Base-by-base conservation (phyloP, 352 stramenopile genomes). In the Aphanomyces cochlioides region DNA sequence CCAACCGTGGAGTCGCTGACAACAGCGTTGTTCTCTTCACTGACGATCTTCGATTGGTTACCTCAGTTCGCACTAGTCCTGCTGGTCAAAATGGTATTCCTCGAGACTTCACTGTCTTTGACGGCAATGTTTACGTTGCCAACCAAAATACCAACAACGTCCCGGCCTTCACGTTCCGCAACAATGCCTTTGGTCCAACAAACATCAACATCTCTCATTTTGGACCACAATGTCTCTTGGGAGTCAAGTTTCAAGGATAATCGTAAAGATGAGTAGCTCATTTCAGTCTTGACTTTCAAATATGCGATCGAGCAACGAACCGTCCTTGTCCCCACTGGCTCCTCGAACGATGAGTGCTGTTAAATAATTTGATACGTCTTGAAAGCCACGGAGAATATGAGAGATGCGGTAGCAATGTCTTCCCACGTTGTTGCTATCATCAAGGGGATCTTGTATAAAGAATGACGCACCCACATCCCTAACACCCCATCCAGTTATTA, bases 331-430 rank as follows among this genome's bases (percentile, higher is more conserved):
- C 15, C 74, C 75, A 72, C 81, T 90, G 2, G 28, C 28, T 5
- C 87, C 87, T 21, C 54, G 85, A 13, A 95, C 87, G 43, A 92
- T 93, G 17, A 95, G 70, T 12, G 87, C 83, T 0, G 82, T 92
- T 41, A 95, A 69, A 65, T 92, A 88, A 61, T 83, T 95, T 19
- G 92, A 73, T 61, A 90, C 90, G 72, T 95, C 85, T 0, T 86
- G 91, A 28, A 95, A 92, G 17, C 92, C 83, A 37, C 83, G 81
- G 19, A 90, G 85, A 19, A 95, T 83, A 78, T 95, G 87, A 37
- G 83, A 93, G 28, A 93, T 84, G 12, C 87, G 81, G 58, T 93
- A 95, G 71, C 87, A 95, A 8, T 82, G 89, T 71, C 91, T 90
- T 39, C 87, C 87, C 1, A 95, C 83, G 53, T 95, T 95, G 73